These are phyloP conservation scores for Larix kaempferi DNA, from an alignment of 75 land plant species.

Conservation along the genomic window DNA sequence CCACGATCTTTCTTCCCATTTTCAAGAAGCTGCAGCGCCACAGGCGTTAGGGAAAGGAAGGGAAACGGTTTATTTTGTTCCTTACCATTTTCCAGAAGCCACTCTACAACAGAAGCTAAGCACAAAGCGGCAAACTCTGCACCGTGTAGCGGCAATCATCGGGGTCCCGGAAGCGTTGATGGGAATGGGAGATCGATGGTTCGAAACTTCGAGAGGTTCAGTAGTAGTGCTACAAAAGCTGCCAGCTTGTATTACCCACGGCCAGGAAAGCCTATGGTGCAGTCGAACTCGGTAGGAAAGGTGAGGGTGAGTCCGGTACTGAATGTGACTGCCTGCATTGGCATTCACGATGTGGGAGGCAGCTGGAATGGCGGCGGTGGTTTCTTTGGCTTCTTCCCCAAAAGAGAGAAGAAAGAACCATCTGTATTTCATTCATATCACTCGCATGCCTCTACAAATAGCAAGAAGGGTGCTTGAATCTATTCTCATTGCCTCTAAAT, in stretches of 20 bases:
- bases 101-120: neutral
- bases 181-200: too few species aligned
- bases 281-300: neutral
- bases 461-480: too few species aligned
- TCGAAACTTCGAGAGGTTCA: neutral
- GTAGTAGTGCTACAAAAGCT: neutral
- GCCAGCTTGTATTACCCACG: neutral
- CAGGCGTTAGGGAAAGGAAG: neutral
- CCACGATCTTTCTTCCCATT: neutral
- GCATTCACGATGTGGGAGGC: conserved; percentile 1
- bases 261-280: neutral
- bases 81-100: conserved; percentile 6
- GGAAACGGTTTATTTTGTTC: conserved; percentile 4
- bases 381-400: neutral
- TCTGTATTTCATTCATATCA: too few species aligned
- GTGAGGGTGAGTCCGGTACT: conserved; percentile 3
- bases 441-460: too few species aligned
- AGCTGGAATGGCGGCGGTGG: neutral
- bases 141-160: too few species aligned
- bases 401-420: neutral
- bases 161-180: too few species aligned
- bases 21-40: conserved; percentile 5
- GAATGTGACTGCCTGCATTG: conserved; percentile 5
- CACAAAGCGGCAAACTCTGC: neutral
- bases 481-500: too few species aligned